Percentiles rank a stretch among this genome's conserved stretches.
phyloP scores from a whole-genome alignment of 2,329 filamentous ascomycete genomes.

The Apiospora kogelbergensis region DNA sequence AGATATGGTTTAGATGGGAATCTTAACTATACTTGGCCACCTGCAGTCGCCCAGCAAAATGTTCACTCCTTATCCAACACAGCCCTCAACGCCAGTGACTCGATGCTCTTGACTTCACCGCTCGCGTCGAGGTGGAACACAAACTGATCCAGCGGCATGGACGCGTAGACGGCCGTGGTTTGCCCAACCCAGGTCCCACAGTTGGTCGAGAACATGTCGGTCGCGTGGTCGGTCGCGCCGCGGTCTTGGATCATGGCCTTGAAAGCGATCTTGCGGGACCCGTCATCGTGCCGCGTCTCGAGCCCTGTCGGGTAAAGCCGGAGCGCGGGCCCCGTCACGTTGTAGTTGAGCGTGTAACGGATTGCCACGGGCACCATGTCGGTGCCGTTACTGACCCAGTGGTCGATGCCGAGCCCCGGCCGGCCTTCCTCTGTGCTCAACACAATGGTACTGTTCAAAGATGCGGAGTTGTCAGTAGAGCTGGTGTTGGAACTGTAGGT shows the following conservation, averaged over 20 bases:
- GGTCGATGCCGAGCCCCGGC: constrained; percentile 26
- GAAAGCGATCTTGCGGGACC: constrained; percentile 20
- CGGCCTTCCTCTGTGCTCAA: constrained; percentile 23
- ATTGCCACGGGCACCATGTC: constrained; percentile 24
- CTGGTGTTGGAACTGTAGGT: constrained; percentile 17
- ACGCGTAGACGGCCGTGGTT: constrained; percentile 26
- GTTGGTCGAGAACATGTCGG: constrained; percentile 28
- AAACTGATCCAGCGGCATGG: constrained; percentile 31
- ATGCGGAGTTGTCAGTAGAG: not conserved
- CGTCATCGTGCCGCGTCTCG: constrained; percentile 16
- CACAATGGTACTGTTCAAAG: constrained; percentile 11
- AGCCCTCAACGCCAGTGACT: constrained; percentile 26
- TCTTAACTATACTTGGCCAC: no score
- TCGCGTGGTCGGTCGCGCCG: constrained; percentile 17
- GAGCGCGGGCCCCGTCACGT: constrained; percentile 13
- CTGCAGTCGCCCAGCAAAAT: no score
- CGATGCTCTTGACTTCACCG: constrained; percentile 22
- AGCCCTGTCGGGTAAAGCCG: constrained; percentile 30
- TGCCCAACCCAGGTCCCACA: constrained; percentile 31
- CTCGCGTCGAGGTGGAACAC: constrained; percentile 24
- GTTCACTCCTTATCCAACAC: constrained; percentile 16
- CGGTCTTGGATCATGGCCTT: constrained; percentile 30
- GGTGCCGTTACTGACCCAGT: constrained; percentile 29
- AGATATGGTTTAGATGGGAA: no score
- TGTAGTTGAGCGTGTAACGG: constrained; percentile 25